Conservation (phyloP, 2,329 filamentous ascomycete species). For the Xylaria sp. region DNA sequence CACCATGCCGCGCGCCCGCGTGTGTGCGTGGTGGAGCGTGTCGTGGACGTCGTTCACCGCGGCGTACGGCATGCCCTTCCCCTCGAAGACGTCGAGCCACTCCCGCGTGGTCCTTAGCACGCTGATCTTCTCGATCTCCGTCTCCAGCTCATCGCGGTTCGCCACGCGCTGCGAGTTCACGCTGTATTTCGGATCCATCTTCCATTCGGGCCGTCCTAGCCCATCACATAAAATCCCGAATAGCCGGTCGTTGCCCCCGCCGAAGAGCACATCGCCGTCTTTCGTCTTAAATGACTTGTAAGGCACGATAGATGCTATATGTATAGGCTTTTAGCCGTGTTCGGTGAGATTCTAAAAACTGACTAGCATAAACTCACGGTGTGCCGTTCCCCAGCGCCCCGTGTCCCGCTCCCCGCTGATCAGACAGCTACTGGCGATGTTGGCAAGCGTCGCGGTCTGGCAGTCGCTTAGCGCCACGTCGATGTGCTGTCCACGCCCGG, state of each 20-base stretch:
- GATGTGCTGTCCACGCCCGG: conserved; percentile 87
- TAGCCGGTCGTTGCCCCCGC: conserved; percentile 77
- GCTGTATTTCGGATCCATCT: conserved; percentile 66
- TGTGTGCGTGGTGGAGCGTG: conserved; percentile 86
- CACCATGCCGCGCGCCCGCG: conserved; percentile 87
- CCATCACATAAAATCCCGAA: conserved; percentile 72
- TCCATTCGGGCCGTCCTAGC: conserved; percentile 68
- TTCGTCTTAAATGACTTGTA: conserved; percentile 85
- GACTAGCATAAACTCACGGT: conserved; percentile 67
- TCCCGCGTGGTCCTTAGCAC: conserved; percentile 82
- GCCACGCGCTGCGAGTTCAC: conserved; percentile 72
- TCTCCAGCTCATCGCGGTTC: conserved; percentile 81
- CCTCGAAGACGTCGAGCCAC: conserved; percentile 88
- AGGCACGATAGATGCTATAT: conserved; percentile 91
- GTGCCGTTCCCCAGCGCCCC: conserved; percentile 94
- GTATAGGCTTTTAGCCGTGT: conserved; percentile 14
- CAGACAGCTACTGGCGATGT: conserved; percentile 91
- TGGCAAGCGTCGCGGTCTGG: conserved; percentile 93
- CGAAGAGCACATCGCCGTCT: conserved; percentile 76
- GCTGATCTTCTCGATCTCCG: conserved; percentile 80
- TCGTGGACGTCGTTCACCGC: conserved; percentile 92
- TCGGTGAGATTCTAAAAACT: neutral
- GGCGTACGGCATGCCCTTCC: conserved; percentile 92
- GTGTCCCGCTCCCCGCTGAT: conserved; percentile 88
- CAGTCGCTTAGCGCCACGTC: conserved; percentile 93